phyloP scores from a whole-genome alignment of 345 rosid genomes.

The Moringa oleifera region DNA sequence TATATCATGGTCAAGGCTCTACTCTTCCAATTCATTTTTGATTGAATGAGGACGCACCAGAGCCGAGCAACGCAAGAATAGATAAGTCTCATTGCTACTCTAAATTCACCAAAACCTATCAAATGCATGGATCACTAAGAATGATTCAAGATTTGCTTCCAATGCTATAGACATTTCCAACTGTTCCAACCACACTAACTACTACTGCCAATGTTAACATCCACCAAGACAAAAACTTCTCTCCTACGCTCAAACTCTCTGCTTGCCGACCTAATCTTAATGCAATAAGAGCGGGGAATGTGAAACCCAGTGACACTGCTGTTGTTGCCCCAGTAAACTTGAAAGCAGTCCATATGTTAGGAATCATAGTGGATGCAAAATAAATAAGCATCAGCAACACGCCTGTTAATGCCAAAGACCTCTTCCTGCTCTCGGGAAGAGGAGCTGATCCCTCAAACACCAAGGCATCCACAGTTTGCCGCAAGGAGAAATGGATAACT shows the following conservation, averaged over 20 bases:
- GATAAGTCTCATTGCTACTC: not conserved
- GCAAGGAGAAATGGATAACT: conserved; percentile 84
- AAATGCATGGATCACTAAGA: not conserved
- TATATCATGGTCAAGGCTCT: not conserved
- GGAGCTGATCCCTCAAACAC: conserved; percentile 71
- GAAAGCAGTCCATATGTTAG: conserved; percentile 96
- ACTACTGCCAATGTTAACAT: conserved; percentile 68
- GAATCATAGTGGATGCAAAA: conserved; percentile 85
- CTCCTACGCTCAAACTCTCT: conserved; percentile 39
- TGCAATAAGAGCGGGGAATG: conserved; percentile 82
- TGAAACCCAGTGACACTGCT: conserved; percentile 91
- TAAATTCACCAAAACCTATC: conserved; percentile 1
- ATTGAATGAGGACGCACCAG: not conserved
- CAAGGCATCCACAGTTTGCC: conserved; percentile 75
- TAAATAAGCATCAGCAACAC: conserved; percentile 54
- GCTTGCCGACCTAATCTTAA: conserved; percentile 50
- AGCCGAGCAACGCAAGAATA: not conserved
- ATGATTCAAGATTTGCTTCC: conserved; percentile 34
- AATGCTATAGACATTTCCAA: conserved; percentile 71
- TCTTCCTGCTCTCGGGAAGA: conserved; percentile 66
- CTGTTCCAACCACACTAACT: conserved; percentile 68
- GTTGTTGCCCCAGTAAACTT: conserved; percentile 99
- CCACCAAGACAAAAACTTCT: conserved; percentile 50
- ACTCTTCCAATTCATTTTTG: not conserved
- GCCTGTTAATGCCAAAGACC: conserved; percentile 63